Evolutionary conservation across 768 basidiomycete genomes (phyloP).

Genomic region (Lentinula raphanica): DNA sequence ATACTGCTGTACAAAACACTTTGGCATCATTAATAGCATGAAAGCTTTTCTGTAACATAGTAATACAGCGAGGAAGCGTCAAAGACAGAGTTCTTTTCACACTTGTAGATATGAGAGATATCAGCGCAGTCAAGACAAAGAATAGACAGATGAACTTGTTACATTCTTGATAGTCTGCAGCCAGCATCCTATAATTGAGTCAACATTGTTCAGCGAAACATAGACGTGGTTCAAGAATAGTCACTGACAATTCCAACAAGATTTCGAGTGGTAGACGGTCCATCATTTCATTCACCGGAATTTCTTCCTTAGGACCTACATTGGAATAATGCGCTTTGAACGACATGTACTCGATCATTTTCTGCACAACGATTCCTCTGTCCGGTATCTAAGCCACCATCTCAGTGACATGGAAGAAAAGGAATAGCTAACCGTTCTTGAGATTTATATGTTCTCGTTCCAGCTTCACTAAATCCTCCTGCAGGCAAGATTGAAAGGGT

Average conservation of each 20-base stretch:
- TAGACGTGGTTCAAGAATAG: neutral
- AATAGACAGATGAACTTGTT: slow-evolving; percentile 12
- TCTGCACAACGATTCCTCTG: slow-evolving; percentile 74
- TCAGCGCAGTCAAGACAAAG: too few species aligned
- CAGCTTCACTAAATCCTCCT: slow-evolving; percentile 75
- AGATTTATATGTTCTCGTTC: slow-evolving; percentile 55
- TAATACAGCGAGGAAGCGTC: too few species aligned
- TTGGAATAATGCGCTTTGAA: slow-evolving; percentile 79
- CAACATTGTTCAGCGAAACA: neutral
- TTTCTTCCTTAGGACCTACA: slow-evolving; percentile 67
- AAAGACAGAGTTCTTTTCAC: neutral
- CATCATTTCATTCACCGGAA: slow-evolving; percentile 69
- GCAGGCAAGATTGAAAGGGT: slow-evolving; percentile 5
- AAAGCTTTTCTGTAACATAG: too few species aligned
- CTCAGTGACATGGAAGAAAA: neutral
- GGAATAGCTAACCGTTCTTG: slow-evolving; percentile 51
- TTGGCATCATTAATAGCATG: too few species aligned
- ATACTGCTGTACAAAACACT: too few species aligned
- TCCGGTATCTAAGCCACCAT: neutral
- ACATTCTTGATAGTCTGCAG: slow-evolving; percentile 68
- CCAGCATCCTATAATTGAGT: slow-evolving; percentile 38
- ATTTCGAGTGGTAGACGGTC: slow-evolving; percentile 86
- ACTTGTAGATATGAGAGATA: too few species aligned
- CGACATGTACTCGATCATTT: slow-evolving; percentile 83
- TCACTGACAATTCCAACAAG: slow-evolving; percentile 79